These are phyloP conservation scores for Schizochytrium sp. DNA, from an alignment of 108 stramenopile species.

Conservation along the genomic window DNA sequence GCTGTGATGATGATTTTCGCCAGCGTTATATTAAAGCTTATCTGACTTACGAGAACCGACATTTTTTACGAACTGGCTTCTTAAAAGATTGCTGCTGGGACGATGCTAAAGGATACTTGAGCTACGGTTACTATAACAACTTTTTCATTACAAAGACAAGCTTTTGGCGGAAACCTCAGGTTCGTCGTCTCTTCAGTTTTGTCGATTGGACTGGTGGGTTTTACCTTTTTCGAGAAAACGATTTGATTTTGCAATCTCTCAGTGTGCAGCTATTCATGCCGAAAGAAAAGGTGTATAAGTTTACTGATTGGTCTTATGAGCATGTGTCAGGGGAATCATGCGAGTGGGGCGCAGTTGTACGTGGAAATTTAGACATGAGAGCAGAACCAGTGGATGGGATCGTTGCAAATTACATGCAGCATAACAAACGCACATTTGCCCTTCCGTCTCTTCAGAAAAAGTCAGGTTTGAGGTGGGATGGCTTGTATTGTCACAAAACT, in stretches of 20 bases:
- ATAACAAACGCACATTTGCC: background rate
- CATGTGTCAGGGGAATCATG: slow-evolving; percentile 68
- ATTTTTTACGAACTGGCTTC: slow-evolving; percentile 65
- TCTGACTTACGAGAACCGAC: slow-evolving; percentile 46
- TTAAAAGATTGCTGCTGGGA: background rate
- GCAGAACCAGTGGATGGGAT: background rate
- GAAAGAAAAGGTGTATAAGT: slow-evolving; percentile 80
- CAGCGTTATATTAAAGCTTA: slow-evolving; percentile 42
- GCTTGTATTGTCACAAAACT: background rate
- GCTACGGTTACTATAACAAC: slow-evolving; percentile 84
- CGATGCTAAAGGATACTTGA: slow-evolving; percentile 67
- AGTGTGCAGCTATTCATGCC: slow-evolving; percentile 78
- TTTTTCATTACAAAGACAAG: slow-evolving; percentile 80
- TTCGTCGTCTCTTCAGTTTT: slow-evolving; percentile 74
- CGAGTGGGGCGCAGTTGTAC: slow-evolving; percentile 4
- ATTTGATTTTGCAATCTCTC: slow-evolving; percentile 84
- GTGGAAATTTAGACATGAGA: background rate
- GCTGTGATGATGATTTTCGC: slow-evolving; percentile 69
- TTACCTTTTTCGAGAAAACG: slow-evolving; percentile 80
- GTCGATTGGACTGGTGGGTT: slow-evolving; percentile 81
- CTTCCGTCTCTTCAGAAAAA: background rate
- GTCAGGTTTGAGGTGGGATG: background rate
- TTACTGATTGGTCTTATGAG: slow-evolving; percentile 84
- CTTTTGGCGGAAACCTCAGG: slow-evolving; percentile 74
- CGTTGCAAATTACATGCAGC: background rate